Base-by-base conservation (phyloP, 2,329 filamentous ascomycete species). In the Chaetomium strumarium region DNA sequence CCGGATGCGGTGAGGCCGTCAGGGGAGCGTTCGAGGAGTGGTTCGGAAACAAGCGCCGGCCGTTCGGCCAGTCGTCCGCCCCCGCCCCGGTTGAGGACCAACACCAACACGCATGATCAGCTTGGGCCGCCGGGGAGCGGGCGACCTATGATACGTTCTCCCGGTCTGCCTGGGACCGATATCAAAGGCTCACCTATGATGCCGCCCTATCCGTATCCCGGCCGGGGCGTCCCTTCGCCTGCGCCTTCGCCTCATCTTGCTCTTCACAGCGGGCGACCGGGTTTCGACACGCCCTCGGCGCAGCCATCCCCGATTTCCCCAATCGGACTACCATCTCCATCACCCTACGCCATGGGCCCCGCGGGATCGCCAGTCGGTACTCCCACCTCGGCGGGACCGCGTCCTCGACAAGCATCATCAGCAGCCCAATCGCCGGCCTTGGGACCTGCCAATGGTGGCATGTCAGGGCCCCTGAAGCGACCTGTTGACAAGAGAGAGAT, bases 31-130 rank as follows among this genome's bases (percentile, higher is more conserved):
- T 73, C 80, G 40, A 70, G 78, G 39, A 81, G 78, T 56, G 77
- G 77, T 31, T 81, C 79, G 0, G 78, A 81, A 19, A 70, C 77
- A 3, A 80, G 78, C 63, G 73, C 66, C n/a, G 70, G 70, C 29
- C 61, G 58, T 33, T 69, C 69, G 19, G 67, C 66, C 30, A 71
- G 67, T 52, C 70, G 72, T n/a, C 71, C 70, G 9, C 63, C 67
- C 3, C 71, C 70, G 8, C 63, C 67, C 3, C 68, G 70, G 24
- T 61, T 70, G 10, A 68, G 70, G 39, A 74, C 74, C 14, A 49
- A 48, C 36, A 52, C 45, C 16, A 68, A 66, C 38, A 68, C 67
- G 4, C 66, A 69, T 2, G 70, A 74, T 11, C 67, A 69, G 52
- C 55, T 62, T 46, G 65, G 55, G 37, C 60, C 65, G 1, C 53